Percentiles rank a stretch among this genome's conserved stretches.
Evolutionary conservation across 306 rosid species (phyloP).

Genomic region (Prinsepia uniflora): DNA sequence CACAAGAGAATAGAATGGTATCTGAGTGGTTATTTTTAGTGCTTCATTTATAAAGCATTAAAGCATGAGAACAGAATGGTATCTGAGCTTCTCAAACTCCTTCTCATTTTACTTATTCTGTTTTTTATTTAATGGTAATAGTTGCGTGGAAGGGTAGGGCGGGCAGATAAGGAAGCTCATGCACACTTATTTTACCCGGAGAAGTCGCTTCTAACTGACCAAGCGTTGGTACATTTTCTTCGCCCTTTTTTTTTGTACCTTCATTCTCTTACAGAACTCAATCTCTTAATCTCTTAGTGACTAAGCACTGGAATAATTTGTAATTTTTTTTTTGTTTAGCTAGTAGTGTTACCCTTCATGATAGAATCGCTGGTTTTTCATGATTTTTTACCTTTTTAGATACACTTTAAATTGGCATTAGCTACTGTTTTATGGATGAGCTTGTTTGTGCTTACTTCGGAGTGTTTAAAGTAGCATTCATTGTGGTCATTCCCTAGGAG

Average conservation of each 20-base stretch:
- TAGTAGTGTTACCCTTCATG: slow-evolving; percentile 7
- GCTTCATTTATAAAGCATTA: slow-evolving; percentile 5
- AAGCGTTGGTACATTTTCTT: slow-evolving; percentile 64
- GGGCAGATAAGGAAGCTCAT: slow-evolving; percentile 95
- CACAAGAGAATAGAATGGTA: background rate
- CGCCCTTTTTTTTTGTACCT: slow-evolving; percentile 8
- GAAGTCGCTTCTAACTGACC: slow-evolving; percentile 66
- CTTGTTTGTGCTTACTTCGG: slow-evolving; percentile 6
- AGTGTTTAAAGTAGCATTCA: slow-evolving; percentile 30
- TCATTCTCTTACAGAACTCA: background rate
- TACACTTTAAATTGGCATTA: background rate
- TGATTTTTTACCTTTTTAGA: background rate
- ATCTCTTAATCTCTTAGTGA: background rate
- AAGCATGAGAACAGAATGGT: background rate
- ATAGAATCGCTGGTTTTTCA: background rate
- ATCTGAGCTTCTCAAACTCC: slow-evolving; percentile 4
- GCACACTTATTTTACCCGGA: slow-evolving; percentile 86
- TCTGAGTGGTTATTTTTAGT: background rate
- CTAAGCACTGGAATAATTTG: background rate
- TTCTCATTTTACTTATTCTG: background rate
- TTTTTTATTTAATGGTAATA: slow-evolving; percentile 25
- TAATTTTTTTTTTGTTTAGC: background rate
- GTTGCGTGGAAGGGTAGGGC: slow-evolving; percentile 98
- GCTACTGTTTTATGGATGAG: slow-evolving; percentile 9
- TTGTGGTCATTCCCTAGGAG: slow-evolving; percentile 53